Evolutionary conservation across 2,329 filamentous ascomycete species (phyloP).

Genomic region (Arthrinium phaeospermum): DNA sequence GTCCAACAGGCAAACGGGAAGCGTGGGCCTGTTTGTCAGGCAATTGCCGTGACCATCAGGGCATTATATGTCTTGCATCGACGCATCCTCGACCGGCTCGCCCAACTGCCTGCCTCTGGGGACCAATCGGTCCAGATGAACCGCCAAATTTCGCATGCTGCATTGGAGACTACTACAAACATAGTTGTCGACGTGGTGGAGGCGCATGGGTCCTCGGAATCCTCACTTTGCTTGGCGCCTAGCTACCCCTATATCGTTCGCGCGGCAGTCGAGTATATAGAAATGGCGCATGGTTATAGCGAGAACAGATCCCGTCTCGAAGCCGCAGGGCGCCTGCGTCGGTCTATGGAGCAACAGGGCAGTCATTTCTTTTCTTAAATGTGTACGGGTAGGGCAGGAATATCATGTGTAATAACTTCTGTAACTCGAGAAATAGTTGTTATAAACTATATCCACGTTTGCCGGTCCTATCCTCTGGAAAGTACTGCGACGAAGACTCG

Average conservation of each 20-base stretch:
- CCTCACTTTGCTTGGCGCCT: background rate
- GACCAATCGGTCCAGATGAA: background rate
- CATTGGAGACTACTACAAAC: background rate
- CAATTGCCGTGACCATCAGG: conserved; percentile 21
- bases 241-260: background rate
- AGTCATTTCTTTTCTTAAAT: background rate
- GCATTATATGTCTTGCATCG: background rate
- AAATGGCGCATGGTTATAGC: no score
- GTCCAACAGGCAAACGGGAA: conserved; percentile 9
- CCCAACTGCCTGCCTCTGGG: no score
- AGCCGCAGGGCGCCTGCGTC: background rate
- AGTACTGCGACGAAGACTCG: no score
- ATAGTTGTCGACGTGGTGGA: background rate
- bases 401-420: no score
- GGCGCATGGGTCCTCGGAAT: background rate
- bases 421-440: no score
- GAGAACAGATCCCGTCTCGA: background rate
- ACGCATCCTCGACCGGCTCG: background rate
- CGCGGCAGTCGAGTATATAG: background rate
- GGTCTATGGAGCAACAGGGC: background rate
- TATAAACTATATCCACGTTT: no score
- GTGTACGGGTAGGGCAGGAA: no score
- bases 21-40: conserved; percentile 14
- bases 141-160: background rate
- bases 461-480: no score